Evolutionary conservation across 1,284 basidiomycete species (phyloP), one percentile per base, ranked within the genome.

Genomic region (Naganishia sp.): DNA sequence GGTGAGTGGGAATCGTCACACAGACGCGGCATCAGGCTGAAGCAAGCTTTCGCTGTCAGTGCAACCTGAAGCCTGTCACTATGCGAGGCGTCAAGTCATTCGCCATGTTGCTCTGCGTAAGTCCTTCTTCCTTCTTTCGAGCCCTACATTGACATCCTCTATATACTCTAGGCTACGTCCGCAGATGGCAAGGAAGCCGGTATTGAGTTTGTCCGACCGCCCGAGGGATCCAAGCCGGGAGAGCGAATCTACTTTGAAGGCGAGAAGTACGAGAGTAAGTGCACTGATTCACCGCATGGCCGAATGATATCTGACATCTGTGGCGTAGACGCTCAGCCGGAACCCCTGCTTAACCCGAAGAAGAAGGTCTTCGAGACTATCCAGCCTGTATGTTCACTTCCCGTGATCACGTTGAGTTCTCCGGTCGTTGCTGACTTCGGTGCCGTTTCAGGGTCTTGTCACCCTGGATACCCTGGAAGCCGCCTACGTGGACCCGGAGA

Each of bases 311-410:
- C 39, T 53, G 39, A 65, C 45, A 42, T 11, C 23, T 25, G 2
- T n/a, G 13, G 50, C 53, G 9, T 9, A 92, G 90, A 83, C 72
- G 85, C 84, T 2, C 84, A 82, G 31, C 89, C 93, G 2, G 81
- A 94, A 47, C 77, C 88, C 2, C 90, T 92, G 74, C 83, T 97
- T 69, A 96, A 95, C 80, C 94, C 94, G 11, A 97, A 97, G 82
- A 96, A 95, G 83, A 98, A 97, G 82, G 90, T 96, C 39, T 97
- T 95, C 72, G 94, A 97, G 82, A 89, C 91, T 0, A 86, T 97
- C 58, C 94, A 95, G 76, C 92, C 92, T 28, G 72, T 74, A 69
- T 86, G 89, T 88, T 69, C 32, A 79, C 72, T 23, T 39, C 51
- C 50, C 43, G 1, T n/a, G 47, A n/a, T 23, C 43, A 39, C 31